Base-by-base conservation (phyloP, 805 yeast genomes). In the Yarrowia sp. region DNA sequence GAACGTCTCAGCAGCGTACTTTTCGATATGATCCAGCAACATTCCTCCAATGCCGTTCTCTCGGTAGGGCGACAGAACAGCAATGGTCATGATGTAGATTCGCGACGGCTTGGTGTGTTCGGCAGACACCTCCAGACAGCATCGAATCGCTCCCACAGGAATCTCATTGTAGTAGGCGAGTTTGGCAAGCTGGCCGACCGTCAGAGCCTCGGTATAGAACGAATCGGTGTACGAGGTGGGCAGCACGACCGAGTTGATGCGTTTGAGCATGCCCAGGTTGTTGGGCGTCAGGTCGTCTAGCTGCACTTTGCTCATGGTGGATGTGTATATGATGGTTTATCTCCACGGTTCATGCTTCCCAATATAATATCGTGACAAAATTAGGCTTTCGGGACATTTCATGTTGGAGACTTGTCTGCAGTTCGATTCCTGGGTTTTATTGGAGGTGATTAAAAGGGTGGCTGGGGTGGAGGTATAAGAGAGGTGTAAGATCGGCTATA, bases 91-190 rank as follows among this genome's bases (percentile, higher is more conserved):
- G 39, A 90, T 82, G 74, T 89, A 88, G 0, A 89, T 81, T 13
- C 84, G 81, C 60, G 83, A 82, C 9, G 90, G 88, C 34, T 76
- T 80, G 6, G 80, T 72, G n/a, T 79, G 80, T 55, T 81, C 79
- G 82, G 81, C 66, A 83, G 78, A 9, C 81, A 77, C 71, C 80
- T 74, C 74, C 36, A 74, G 65, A 4, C 69, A 63, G 67, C 89
- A 88, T 69, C 87, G 86, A 60, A 92, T 79, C 4, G 87, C 88
- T 15, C 95, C 97, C 4, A 92, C 94, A 9, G 97, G 92, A 7
- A 90, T 84, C 73, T 89, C 97, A 60, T 88, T 84, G 76, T 82
- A 89, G 77, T 81, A 90, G 0, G 88, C 90, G 67, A 87, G 78
- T 73, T 87, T 83, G 40, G 83, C 82, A 40, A 88, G 78, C 36